These are phyloP conservation scores for Neofusicoccum cordaticola DNA, from an alignment of 2,329 filamentous ascomycete genomes.

Conservation along the genomic window DNA sequence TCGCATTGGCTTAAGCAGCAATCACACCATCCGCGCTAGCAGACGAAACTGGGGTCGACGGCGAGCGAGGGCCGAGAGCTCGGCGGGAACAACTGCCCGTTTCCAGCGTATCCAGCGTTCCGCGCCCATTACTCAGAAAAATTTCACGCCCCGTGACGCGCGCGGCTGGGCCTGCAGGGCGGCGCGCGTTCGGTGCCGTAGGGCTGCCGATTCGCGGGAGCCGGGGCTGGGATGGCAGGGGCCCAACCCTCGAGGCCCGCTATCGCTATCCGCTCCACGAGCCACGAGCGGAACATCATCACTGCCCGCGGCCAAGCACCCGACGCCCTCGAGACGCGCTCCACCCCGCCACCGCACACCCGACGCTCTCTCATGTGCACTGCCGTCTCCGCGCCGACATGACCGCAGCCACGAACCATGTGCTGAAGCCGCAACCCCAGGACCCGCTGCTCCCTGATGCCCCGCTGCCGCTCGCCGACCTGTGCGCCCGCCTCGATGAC, in stretches of 20 bases:
- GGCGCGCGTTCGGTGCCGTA: not conserved
- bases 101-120: constrained; percentile 1
- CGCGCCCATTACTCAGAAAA: constrained; percentile 7
- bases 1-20: constrained; percentile 13
- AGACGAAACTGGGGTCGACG: constrained; percentile 3
- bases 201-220: constrained; percentile 6
- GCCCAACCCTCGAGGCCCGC: not conserved
- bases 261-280: not conserved
- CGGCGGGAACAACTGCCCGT: constrained; percentile 6
- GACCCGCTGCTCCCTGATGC: constrained; percentile 38
- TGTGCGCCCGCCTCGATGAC: constrained; percentile 53
- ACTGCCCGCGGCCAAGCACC: not conserved
- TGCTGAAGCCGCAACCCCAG: constrained; percentile 23
- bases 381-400: constrained; percentile 32
- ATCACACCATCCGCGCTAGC: constrained; percentile 17
- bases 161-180: not conserved
- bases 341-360: constrained; percentile 11
- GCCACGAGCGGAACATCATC: not conserved
- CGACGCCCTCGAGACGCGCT: not conserved
- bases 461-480: constrained; percentile 46
- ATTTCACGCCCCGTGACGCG: not conserved
- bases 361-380: constrained; percentile 34
- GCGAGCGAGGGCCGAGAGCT: constrained; percentile 8
- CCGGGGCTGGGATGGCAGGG: not conserved
- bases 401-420: constrained; percentile 39